Base-by-base conservation (phyloP, 805 yeast species). In the Spathaspora boniae region DNA sequence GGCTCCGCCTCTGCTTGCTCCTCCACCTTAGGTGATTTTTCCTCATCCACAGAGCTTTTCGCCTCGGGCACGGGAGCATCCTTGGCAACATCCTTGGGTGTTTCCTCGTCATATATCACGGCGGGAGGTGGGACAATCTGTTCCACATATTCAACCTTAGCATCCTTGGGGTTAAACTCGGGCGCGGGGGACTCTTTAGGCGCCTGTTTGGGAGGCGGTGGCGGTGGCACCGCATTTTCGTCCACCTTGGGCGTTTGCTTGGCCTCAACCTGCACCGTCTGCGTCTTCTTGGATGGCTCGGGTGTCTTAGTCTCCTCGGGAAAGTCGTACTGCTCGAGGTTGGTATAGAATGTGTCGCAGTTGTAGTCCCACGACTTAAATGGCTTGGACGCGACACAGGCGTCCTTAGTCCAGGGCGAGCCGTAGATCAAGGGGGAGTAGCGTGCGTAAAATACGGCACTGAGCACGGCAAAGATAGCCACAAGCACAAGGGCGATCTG, bases 351-450 rank as follows among this genome's bases (percentile, higher is more conserved):
- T 9, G 68, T 48, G 42, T 64, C 67, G 65, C 99, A 93, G 53
- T 82, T 83, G 55, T 80, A 93, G 70, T 93, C 98, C 98, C 98
- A 93, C 26, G 76, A 69, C 3, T 66, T 42, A 21, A 84, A 44
- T 47, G 77, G 58, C 62, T 78, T 77, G 29, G 89, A 67, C 29
- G 70, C 63, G 40, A 68, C 62, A 63, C 98, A 93, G 41, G 71
- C 59, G 19, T 54, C 58, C 50, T 72, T 72, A 31, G 95, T 83
- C 97, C 98, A 91, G 36, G 76, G 74, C 9, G 74, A 54, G 31
- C 85, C 98, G 54, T 86, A 85, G 32, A 82, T 74, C 52, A 93
- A 60, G 23, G 98, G 83, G 2, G 86, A 72, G 62, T 80, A 80
- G 41, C 68, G 58, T 36, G 62, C 57, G 67, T 74, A 91, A 56